Percentiles rank a stretch among this genome's conserved stretches.
Conservation (phyloP, 495 filamentous ascomycete genomes). For the Xylaria castorea region DNA sequence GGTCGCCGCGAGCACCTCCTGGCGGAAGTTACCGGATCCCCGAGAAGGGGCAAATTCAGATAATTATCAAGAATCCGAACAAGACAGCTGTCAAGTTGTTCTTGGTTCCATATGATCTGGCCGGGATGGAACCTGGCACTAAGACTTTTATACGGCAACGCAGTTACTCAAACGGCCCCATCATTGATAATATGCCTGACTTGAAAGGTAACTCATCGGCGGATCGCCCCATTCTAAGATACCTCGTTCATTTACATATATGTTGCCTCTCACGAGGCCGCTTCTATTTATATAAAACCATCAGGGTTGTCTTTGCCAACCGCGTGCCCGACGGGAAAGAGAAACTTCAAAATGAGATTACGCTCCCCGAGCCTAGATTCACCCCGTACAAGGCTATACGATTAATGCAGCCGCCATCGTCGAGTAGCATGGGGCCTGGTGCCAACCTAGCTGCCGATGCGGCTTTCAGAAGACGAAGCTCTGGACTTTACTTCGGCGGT, state of each 20-base stretch:
- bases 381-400: conserved; percentile 78
- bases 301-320: conserved; percentile 97
- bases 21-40: conserved; percentile 94
- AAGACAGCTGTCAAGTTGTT: conserved; percentile 97
- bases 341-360: conserved; percentile 87
- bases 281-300: conserved; percentile 88
- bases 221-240: conserved; percentile 83
- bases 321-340: conserved; percentile 97
- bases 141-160: conserved; percentile 98
- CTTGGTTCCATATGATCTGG: conserved; percentile 90
- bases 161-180: conserved; percentile 87
- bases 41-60: conserved; percentile 92
- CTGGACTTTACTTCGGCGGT: conserved; percentile 55
- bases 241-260: conserved; percentile 93
- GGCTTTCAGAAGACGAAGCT: conserved; percentile 62
- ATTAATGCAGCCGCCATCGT: conserved; percentile 49
- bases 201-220: conserved; percentile 42
- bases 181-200: conserved; percentile 70
- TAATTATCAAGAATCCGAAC: conserved; percentile 96
- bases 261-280: conserved; percentile 85
- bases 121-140: conserved; percentile 92
- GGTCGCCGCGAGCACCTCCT: conserved; percentile 74
- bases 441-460: conserved; percentile 60
- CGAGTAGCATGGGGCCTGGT: conserved; percentile 40
- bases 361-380: conserved; percentile 86